Percentiles rank a stretch among this genome's conserved stretches.
These are phyloP conservation scores for Escallonia herrerae DNA, from an alignment of 129 eudicot species.

Conservation along the genomic window DNA sequence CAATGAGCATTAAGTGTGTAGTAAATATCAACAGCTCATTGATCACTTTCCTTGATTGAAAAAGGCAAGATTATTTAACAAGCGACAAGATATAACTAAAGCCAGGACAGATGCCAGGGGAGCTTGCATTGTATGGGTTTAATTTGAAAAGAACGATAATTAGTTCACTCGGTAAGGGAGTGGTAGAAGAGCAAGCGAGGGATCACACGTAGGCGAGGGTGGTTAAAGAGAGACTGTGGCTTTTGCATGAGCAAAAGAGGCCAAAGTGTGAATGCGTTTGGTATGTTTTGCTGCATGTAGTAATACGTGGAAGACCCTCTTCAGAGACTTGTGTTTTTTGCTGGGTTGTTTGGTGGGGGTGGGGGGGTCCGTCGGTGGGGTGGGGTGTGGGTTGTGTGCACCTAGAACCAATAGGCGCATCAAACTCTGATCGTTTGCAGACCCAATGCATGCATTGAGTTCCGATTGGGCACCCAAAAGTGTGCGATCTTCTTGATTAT, in stretches of 20 bases:
- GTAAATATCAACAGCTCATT: background rate
- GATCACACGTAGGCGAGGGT: background rate
- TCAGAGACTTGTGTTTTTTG: background rate
- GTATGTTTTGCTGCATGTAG: background rate
- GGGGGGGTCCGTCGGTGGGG: too few relatives aligned
- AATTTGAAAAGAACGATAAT: background rate
- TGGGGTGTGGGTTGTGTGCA: too few relatives aligned
- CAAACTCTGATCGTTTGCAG: too few relatives aligned
- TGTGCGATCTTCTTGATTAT: too few relatives aligned
- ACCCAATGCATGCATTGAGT: too few relatives aligned
- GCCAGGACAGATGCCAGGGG: background rate
- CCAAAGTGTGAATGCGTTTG: background rate
- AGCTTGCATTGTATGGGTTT: background rate
- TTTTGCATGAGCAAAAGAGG: background rate
- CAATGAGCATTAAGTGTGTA: background rate
- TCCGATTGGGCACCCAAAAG: too few relatives aligned
- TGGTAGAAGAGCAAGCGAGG: background rate
- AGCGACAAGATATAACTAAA: background rate
- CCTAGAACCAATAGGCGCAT: too few relatives aligned
- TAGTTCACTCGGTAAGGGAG: background rate
- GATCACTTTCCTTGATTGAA: background rate
- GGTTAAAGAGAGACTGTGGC: background rate
- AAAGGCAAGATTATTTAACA: background rate
- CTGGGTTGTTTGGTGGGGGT: too few relatives aligned
- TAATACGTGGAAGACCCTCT: background rate